Base-by-base conservation (phyloP, 2,329 filamentous ascomycete genomes). In the Xylariaceae sp. region DNA sequence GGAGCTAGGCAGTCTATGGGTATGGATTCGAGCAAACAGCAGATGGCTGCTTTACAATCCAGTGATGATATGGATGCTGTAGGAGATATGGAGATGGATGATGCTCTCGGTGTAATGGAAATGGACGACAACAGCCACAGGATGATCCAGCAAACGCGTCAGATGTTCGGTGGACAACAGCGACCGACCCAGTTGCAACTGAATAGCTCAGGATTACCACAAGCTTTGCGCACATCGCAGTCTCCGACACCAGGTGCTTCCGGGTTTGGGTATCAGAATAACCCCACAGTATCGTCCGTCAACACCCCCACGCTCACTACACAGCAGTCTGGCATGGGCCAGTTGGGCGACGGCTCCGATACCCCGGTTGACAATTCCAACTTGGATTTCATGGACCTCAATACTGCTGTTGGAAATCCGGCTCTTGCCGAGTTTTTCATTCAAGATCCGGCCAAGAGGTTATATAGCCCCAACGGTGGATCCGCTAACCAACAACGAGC, bases 41-140 rank as follows among this genome's bases (percentile, higher is more conserved):
- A 73, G 54, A 61, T 73, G 45, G 66, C 67, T 6, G 67, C 71
- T 44, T 67, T 77, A 60, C 58, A 60, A 41, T 57, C 58, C 14
- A 68, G 68, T 46, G 72, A 85, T 48, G 86, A 95, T 49, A 82
- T 95, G 73, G 91, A 95, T 60, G 82, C 88, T 16, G 80, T 94
- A 22, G 90, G 89, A 42, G 89, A 95, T 61, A 96, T 97, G 92
- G 92, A 97, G 61, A 87, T 97, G 85, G 92, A 97, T 61, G 90
- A 95, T 57, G 79, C 83, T 6, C 75, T 87, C 39, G 83, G 80
- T 4, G 71, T 75, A 41, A 78, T 84, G 77, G 81, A 85, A 46
- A 70, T 82, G 58, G 76, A 82, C 37, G 77, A 82, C 52, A 78
- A 68, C 40, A 64, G 59, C 55, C 77, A 83, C 40, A 74, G 79